Conservation (phyloP, 129 eudicot species). For the Sambucus nigra region DNA sequence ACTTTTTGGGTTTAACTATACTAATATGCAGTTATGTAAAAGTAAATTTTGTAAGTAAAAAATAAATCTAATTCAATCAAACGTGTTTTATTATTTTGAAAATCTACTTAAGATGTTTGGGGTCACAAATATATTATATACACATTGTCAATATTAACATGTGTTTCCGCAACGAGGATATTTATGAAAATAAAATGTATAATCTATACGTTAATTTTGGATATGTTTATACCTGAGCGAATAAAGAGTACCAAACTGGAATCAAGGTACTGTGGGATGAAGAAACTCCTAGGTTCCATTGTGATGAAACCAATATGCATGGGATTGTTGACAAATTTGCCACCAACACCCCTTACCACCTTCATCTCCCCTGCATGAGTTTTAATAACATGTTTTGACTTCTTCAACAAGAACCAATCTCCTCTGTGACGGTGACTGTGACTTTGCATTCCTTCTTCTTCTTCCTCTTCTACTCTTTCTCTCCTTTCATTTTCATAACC, state of each 20-base stretch:
- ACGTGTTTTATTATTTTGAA: too few species aligned
- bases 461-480: conserved; percentile 17
- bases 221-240: conserved; percentile 56
- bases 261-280: conserved; percentile 83
- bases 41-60: too few species aligned
- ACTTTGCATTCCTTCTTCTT: conserved; percentile 10
- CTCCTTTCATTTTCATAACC: conserved; percentile 9
- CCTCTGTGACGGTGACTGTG: too few species aligned
- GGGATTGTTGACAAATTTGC: conserved; percentile 18
- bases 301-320: conserved; percentile 81
- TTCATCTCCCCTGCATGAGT: conserved; percentile 77
- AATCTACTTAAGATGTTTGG: too few species aligned
- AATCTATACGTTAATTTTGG: too few species aligned
- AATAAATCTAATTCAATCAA: too few species aligned
- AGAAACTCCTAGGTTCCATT: conserved; percentile 77
- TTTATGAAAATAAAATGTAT: too few species aligned
- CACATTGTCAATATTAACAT: too few species aligned
- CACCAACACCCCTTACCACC: conserved; percentile 52
- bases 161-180: too few species aligned
- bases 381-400: conserved; percentile 38
- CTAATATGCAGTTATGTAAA: too few species aligned
- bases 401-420: conserved; percentile 43
- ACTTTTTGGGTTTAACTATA: too few species aligned
- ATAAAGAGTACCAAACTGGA: conserved; percentile 64
- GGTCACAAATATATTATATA: too few species aligned